Evolutionary conservation across 2,329 filamentous ascomycete genomes (phyloP), one percentile per base, ranked within the genome.

Genomic region (Lojkania enalia): DNA sequence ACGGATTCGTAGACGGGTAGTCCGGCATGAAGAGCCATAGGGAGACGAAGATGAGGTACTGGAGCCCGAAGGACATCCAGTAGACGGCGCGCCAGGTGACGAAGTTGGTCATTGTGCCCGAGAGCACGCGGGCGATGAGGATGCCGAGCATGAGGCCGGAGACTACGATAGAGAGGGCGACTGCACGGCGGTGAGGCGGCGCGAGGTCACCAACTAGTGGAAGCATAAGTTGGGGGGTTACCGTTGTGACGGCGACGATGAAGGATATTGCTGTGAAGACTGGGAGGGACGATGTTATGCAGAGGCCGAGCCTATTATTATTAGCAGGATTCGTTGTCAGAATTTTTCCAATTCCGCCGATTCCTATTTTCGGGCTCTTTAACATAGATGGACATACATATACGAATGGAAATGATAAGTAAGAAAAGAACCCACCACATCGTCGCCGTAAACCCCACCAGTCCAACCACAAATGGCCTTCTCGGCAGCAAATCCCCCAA

Each of bases 201-300:
- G 88, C 87, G 14, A 92, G 82, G 58, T 92, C 87, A 2, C 87
- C 86, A 0, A 91, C 87, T 0, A 94, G 74, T 0, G 88, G 88
- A 13, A 94, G 82, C 86, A 94, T 89, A 42, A 79, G 64, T 52
- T 79, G 76, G 0, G 87, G 88, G 0, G 88, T 92, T 2, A 92
- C 88, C 0, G 88, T 94, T 1, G 86, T 85, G n/a, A 87, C 71
- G n/a, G 85, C 84, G 9, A 82, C 83, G 42, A 92, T 71, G 69
- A 87, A 92, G 4, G 85, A 88, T 14, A 92, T 74, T 1, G 77
- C 83, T 0, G 81, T 77, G 66, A 94, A 92, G 5, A 78, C 76
- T 0, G 71, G 61, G 53, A 90, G 86, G 2, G 77, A 78, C 2
- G 71, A 71, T 0, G 88, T 92, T 1, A 90, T 62, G 50, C 86